phyloP scores from a whole-genome alignment of 129 eudicot species.

The Apium graveolens region DNA sequence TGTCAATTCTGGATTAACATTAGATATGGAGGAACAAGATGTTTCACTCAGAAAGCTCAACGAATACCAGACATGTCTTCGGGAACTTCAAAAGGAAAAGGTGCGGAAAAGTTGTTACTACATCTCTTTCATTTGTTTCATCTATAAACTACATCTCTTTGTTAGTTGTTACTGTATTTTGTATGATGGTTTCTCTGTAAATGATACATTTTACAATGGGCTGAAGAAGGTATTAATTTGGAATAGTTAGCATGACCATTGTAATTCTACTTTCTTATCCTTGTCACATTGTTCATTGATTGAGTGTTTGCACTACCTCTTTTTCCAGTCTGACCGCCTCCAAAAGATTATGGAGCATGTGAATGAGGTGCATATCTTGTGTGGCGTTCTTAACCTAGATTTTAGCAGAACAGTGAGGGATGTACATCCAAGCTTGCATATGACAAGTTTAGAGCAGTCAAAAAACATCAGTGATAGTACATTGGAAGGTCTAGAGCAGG shows the following conservation, averaged over 20 bases:
- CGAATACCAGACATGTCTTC: constrained; percentile 60
- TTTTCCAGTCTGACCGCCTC: constrained; percentile 65
- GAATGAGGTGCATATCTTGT: constrained; percentile 65
- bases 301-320: not conserved
- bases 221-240: not conserved
- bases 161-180: not conserved
- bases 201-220: not conserved
- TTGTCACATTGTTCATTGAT: not conserved
- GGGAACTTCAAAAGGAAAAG: constrained; percentile 75
- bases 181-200: not conserved
- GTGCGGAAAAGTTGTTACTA: constrained; percentile 25
- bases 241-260: not conserved
- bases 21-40: constrained; percentile 58
- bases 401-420: constrained; percentile 66
- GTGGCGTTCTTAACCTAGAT: constrained; percentile 66
- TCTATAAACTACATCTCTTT: not conserved
- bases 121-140: not conserved
- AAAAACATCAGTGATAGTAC: constrained; percentile 68
- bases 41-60: constrained; percentile 66
- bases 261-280: not conserved
- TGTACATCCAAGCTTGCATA: constrained; percentile 85
- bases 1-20: constrained; percentile 23
- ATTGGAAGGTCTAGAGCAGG: constrained; percentile 64
- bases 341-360: constrained; percentile 65
- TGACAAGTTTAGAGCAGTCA: constrained; percentile 47